Base-by-base conservation (phyloP, 2,329 filamentous ascomycete species). In the Phaeosphaeria sp. region DNA sequence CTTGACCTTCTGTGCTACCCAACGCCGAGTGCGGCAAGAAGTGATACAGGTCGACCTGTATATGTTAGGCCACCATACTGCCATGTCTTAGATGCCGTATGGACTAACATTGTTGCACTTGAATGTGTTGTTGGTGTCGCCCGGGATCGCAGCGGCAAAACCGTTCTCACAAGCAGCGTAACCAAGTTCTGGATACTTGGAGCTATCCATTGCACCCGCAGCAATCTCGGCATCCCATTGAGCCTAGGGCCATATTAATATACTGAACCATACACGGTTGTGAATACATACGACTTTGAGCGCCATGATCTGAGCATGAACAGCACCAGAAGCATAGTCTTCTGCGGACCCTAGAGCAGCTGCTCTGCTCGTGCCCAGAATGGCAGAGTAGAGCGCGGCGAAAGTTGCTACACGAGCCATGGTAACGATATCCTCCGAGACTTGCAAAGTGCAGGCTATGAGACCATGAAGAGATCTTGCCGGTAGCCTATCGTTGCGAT, bases 1-100 rank as follows among this genome's bases (percentile, higher is more conserved):
- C 78, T 44, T 74, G 73, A 33, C 75, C 77, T 22, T 60, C 59
- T 30, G 60, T 63, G 60, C 80, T 82, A 10, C 83, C 84, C 1
- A 86, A 78, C 27, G 80, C 78, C 2, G 79, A 77, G 62, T 87
- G 84, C 48, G 78, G 79, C 41, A 83, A 74, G 72, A 87, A 86
- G 65, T 83, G 81, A 67, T 85, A 83, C 2, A 85, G 78, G 60
- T 86, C 83, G 18, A 84, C 75, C 75, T 71, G n/a, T 1, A 13
- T 2, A 30, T 15, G 25, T 71, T 18, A 72, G 59, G 13, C 13
- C 3, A n/a, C 33, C 30, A 9, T n/a, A n/a, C n/a, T 15, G 4
- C 22, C 25, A 18, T n/a, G 18, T 6, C n/a, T 15, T 3, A 5
- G 25, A 15, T 13, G 2, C 10, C 17, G 18, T 17, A n/a, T 13